Conservation (phyloP, 2,329 filamentous ascomycete species). For the Metarhizium humberi region DNA sequence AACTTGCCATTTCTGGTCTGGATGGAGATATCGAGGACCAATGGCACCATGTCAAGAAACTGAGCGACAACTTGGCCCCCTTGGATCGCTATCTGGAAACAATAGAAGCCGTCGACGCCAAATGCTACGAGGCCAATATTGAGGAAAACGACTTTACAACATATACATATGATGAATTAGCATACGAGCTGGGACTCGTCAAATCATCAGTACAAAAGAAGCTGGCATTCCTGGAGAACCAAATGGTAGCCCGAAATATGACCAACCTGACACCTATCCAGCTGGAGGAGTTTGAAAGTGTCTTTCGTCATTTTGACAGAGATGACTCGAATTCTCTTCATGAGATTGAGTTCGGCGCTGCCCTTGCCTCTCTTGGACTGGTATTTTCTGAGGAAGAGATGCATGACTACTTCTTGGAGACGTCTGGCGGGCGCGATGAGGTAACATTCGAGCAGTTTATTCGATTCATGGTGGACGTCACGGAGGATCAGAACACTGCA, state of each 20-base stretch:
- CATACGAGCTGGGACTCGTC: slow-evolving; percentile 86
- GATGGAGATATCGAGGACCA: slow-evolving; percentile 97
- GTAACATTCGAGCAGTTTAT: slow-evolving; percentile 99
- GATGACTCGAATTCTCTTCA: slow-evolving; percentile 83
- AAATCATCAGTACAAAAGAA: slow-evolving; percentile 93
- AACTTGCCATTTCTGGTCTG: slow-evolving; percentile 88
- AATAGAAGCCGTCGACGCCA: slow-evolving; percentile 75
- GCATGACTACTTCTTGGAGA: slow-evolving; percentile 88
- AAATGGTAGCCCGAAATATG: slow-evolving; percentile 97
- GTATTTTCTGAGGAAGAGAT: slow-evolving; percentile 98
- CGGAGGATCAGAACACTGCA: slow-evolving; percentile 96
- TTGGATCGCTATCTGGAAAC: slow-evolving; percentile 86
- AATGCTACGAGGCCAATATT: slow-evolving; percentile 94
- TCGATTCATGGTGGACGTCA: slow-evolving; percentile 98
- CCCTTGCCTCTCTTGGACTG: slow-evolving; percentile 85
- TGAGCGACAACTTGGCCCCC: slow-evolving; percentile 77
- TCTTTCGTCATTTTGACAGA: slow-evolving; percentile 95
- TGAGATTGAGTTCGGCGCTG: slow-evolving; percentile 92
- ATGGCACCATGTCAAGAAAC: slow-evolving; percentile 71
- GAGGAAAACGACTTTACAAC: slow-evolving; percentile 99
- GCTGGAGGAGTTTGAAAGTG: slow-evolving; percentile 95
- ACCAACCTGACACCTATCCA: slow-evolving; percentile 98
- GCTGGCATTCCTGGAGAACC: slow-evolving; percentile 91
- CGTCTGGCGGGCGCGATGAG: slow-evolving; percentile 66
- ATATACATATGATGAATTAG: slow-evolving; percentile 93